These are phyloP conservation scores for Citrus sp. DNA, from an alignment of 345 rosid genomes.

Conservation along the genomic window DNA sequence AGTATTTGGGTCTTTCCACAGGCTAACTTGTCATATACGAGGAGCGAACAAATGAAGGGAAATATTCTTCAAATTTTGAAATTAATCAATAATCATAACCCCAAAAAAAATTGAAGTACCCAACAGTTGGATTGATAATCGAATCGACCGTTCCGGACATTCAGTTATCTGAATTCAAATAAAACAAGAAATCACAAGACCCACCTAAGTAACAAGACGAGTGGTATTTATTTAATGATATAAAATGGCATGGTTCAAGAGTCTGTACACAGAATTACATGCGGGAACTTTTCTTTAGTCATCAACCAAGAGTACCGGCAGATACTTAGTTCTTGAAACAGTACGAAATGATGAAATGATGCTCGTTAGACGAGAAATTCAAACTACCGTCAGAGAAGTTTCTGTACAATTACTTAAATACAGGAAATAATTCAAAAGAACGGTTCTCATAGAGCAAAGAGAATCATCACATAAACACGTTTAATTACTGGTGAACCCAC, in stretches of 20 bases:
- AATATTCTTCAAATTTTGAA: no score
- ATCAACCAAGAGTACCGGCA: background rate
- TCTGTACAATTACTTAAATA: constrained; percentile 22
- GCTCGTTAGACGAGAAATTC: constrained; percentile 4
- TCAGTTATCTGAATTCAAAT: background rate
- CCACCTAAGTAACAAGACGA: background rate
- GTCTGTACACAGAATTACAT: background rate
- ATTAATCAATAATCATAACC: no score
- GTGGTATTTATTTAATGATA: background rate
- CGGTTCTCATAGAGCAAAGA: constrained; percentile 21
- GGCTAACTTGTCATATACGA: no score
- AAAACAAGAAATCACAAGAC: constrained; percentile 2
- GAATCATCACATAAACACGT: background rate
- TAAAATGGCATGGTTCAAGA: background rate
- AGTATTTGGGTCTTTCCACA: no score
- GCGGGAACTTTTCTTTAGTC: background rate
- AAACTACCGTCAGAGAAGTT: constrained; percentile 18
- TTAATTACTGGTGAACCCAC: background rate
- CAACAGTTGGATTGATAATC: no score
- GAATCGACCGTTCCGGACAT: background rate
- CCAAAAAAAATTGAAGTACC: accelerated
- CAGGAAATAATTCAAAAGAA: constrained; percentile 4
- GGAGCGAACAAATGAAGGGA: no score
- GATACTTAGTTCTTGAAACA: background rate
- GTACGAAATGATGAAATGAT: background rate